A percentile compares a stretch with the other conserved stretches of the same genome.
Conservation (phyloP, 441 rosid species). For the Brassica balearica region DNA sequence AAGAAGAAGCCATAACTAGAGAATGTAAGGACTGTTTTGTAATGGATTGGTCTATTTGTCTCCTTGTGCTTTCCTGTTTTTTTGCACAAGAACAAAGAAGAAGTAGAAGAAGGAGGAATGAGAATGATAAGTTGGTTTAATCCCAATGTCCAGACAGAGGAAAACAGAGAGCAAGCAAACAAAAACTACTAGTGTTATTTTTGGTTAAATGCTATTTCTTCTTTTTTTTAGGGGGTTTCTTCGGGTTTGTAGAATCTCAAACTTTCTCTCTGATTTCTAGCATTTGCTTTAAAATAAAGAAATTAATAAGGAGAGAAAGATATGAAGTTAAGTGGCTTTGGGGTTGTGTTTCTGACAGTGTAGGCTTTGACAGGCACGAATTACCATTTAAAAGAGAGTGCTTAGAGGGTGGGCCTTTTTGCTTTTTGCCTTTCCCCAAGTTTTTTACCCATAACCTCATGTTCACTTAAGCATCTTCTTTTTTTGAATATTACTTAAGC, state of each 20-base stretch:
- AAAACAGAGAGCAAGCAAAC: slow-evolving; percentile 48
- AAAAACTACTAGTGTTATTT: slow-evolving; percentile 26
- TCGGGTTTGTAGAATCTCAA: slow-evolving; percentile 41
- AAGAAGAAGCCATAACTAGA: slow-evolving; percentile 56
- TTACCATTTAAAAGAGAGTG: slow-evolving; percentile 43
- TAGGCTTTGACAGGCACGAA: slow-evolving; percentile 48
- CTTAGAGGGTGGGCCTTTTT: slow-evolving; percentile 41
- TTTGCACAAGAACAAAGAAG: slow-evolving; percentile 38
- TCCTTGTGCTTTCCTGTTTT: slow-evolving; percentile 36
- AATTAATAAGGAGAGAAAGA: slow-evolving; percentile 10
- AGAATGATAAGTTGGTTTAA: slow-evolving; percentile 41
- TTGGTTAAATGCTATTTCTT: slow-evolving; percentile 25
- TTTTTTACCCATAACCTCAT: slow-evolving; percentile 43
- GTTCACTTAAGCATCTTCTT: slow-evolving; percentile 20
- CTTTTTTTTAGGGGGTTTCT: slow-evolving; percentile 33
- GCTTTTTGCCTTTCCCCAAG: slow-evolving; percentile 44
- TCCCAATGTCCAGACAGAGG: slow-evolving; percentile 43
- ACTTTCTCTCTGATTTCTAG: slow-evolving; percentile 28
- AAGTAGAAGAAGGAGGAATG: slow-evolving; percentile 27
- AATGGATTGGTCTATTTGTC: slow-evolving; percentile 41
- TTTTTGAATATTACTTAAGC: background rate
- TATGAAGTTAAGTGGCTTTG: slow-evolving; percentile 41
- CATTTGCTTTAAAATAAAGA: slow-evolving; percentile 12
- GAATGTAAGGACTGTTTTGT: slow-evolving; percentile 43
- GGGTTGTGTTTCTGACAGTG: slow-evolving; percentile 46